phyloP scores from a whole-genome alignment of 208 protist species.

The Wallacemonas sp. region DNA sequence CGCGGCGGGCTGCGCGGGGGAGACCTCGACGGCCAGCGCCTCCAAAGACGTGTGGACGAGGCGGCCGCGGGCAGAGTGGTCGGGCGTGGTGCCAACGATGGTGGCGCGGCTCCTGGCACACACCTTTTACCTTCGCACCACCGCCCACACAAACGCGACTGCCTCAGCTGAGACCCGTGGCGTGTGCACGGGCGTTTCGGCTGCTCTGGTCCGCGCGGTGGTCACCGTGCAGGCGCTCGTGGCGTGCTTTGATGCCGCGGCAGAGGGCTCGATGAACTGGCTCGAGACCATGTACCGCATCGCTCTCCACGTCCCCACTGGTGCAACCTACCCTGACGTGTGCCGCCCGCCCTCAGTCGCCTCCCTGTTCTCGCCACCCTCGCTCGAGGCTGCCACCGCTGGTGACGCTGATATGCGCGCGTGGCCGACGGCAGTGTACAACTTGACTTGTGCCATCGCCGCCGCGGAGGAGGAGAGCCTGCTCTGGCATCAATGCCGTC shows the following conservation, averaged over 20 bases:
- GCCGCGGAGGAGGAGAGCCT: constrained; percentile 12
- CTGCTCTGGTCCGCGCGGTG: not conserved
- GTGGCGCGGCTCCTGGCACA: not conserved
- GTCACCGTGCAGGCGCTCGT: constrained; percentile 6
- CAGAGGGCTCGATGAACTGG: constrained; percentile 17
- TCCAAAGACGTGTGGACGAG: no score
- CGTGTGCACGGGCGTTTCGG: constrained; percentile 4
- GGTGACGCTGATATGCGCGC: not conserved
- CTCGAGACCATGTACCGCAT: constrained; percentile 46
- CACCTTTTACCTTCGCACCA: constrained; percentile 2
- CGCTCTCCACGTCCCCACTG: constrained; percentile 25
- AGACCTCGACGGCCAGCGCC: not conserved
- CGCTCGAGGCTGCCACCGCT: not conserved
- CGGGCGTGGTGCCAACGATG: not conserved
- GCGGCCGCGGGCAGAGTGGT: not conserved
- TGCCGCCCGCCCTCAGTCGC: constrained; percentile 24
- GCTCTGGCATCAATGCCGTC: constrained; percentile 32
- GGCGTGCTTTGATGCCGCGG: not conserved
- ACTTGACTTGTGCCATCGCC: not conserved
- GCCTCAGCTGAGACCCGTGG: not conserved
- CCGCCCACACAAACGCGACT: not conserved
- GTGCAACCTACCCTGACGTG: constrained; percentile 19
- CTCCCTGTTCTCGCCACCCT: constrained; percentile 24
- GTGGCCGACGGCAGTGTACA: not conserved
- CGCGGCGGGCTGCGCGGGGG: not conserved